Conservation (phyloP, 129 eudicot genomes). For the Solidago caesia region DNA sequence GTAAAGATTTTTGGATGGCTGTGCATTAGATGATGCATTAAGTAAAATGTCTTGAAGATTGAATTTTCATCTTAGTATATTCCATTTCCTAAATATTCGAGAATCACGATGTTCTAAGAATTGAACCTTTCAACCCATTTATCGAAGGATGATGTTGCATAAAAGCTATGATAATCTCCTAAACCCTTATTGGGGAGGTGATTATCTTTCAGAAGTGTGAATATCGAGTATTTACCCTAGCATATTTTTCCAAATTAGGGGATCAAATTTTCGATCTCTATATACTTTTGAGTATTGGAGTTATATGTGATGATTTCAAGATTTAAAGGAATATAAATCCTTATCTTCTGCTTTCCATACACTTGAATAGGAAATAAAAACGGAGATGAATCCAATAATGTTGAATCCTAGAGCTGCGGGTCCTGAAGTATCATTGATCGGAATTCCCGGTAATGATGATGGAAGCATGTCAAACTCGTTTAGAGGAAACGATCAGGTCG, state of each 20-base stretch:
- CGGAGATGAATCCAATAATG: conserved; percentile 82
- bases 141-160: too few relatives aligned
- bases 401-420: conserved; percentile 82
- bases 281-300: neutral
- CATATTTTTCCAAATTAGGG: neutral
- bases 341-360: conserved; percentile 1
- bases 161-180: neutral
- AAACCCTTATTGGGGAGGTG: neutral
- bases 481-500: conserved; percentile 96
- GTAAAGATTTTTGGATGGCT: too few relatives aligned
- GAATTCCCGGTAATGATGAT: conserved; percentile 91
- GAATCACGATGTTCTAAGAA: too few relatives aligned
- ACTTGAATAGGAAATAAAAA: conserved; percentile 72
- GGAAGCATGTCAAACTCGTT: conserved; percentile 89
- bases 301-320: neutral
- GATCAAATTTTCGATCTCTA: neutral
- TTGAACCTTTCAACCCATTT: too few relatives aligned
- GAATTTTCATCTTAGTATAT: too few relatives aligned
- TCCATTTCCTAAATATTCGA: too few relatives aligned
- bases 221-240: neutral
- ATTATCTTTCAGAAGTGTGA: neutral
- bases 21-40: too few relatives aligned
- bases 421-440: conserved; percentile 85
- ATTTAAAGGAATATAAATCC: neutral
- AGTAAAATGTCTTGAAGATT: too few relatives aligned